Percentiles rank a stretch among this genome's conserved stretches.
phyloP scores from a whole-genome alignment of 176 grass and related monocot genomes.

The Zea mays region DNA sequence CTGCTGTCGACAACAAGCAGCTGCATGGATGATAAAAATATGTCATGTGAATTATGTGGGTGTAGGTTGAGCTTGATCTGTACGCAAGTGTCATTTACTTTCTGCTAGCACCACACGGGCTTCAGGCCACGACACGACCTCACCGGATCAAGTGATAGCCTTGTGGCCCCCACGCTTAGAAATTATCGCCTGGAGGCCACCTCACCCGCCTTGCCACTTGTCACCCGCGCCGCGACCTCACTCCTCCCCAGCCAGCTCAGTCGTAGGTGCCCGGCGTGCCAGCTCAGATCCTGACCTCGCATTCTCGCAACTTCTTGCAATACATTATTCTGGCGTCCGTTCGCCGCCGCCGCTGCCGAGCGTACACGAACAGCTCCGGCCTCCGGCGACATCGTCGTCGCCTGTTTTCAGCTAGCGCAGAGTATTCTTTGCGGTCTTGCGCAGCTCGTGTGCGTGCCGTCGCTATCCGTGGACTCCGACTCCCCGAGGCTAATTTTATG shows the following conservation, averaged over 20 bases:
- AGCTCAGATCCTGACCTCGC: constrained; percentile 18
- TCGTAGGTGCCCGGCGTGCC: not conserved
- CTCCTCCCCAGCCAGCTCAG: not conserved
- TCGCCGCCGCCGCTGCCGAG: not conserved
- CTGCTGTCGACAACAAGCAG: too few species aligned
- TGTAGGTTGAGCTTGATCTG: not conserved
- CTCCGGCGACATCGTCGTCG: not conserved
- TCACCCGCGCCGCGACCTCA: not conserved
- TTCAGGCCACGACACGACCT: not conserved
- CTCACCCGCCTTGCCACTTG: not conserved
- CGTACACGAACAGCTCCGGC: not conserved
- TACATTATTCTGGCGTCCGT: constrained; percentile 14
- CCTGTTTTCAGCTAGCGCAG: not conserved
- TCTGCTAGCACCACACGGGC: not conserved
- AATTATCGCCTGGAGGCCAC: not conserved
- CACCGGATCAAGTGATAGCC: not conserved
- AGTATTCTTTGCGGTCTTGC: constrained; percentile 20
- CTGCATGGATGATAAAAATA: not conserved
- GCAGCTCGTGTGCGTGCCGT: constrained; percentile 26
- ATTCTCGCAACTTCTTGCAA: not conserved
- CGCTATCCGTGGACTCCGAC: not conserved
- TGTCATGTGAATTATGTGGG: not conserved
- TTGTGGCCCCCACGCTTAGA: not conserved
- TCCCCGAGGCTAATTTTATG: not conserved
- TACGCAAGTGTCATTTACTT: constrained; percentile 30